These are phyloP conservation scores for Glarea lozoyensis DNA, from an alignment of 495 filamentous ascomycete genomes.

Conservation along the genomic window DNA sequence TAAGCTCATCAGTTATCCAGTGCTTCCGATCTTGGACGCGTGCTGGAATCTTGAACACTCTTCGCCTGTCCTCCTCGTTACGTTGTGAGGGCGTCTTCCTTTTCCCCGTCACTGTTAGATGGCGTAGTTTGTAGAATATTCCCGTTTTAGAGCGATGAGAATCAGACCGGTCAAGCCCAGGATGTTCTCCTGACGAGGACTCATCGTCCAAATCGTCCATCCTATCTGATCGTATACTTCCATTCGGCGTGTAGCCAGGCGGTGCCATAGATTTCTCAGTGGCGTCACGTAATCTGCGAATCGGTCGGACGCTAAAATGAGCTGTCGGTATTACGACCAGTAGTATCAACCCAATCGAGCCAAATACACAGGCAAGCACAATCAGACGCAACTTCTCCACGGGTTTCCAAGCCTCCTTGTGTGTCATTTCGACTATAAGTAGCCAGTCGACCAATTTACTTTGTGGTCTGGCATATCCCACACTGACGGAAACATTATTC, in stretches of 20 bases:
- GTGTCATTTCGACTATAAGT: constrained; percentile 68
- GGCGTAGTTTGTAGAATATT: constrained; percentile 25
- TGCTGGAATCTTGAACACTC: constrained; percentile 70
- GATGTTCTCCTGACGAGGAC: constrained; percentile 20
- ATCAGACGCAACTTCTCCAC: constrained; percentile 66
- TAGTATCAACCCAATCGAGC: constrained; percentile 60
- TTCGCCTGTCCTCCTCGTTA: constrained; percentile 38
- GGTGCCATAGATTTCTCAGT: constrained; percentile 69
- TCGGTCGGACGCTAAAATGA: constrained; percentile 71
- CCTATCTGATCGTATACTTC: constrained; percentile 32
- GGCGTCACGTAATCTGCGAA: constrained; percentile 65
- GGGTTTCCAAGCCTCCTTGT: constrained; percentile 63
- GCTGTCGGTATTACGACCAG: constrained; percentile 66
- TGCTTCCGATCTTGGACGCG: constrained; percentile 71
- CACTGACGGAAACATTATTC: constrained; percentile 50
- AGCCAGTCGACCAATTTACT: constrained; percentile 67
- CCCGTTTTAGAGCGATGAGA: constrained; percentile 30
- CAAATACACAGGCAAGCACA: constrained; percentile 76
- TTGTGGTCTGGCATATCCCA: constrained; percentile 60
- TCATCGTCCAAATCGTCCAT: constrained; percentile 24
- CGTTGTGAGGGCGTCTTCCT: constrained; percentile 24
- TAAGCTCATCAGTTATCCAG: constrained; percentile 74
- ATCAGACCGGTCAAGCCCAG: constrained; percentile 12
- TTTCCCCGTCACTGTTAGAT: constrained; percentile 22
- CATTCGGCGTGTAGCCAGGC: constrained; percentile 40